These are phyloP conservation scores for Coriaria nepalensis DNA, from an alignment of 306 rosid species.

Conservation along the genomic window DNA sequence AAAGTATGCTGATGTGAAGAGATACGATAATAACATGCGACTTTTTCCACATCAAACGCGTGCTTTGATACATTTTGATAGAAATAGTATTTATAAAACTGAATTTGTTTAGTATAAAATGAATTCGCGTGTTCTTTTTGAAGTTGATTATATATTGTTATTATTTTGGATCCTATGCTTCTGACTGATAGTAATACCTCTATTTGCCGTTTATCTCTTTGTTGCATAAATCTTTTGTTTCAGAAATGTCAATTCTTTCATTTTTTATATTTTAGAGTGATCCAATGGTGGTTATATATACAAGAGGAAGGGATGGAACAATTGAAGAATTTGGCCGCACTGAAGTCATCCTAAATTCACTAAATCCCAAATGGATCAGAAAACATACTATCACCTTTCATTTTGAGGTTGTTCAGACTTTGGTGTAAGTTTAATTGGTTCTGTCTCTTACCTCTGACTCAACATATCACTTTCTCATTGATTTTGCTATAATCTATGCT, in stretches of 20 bases:
- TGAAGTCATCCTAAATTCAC: conserved; percentile 73
- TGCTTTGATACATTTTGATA: no score
- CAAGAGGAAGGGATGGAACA: conserved; percentile 69
- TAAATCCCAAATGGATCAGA: conserved; percentile 75
- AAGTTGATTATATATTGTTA: no score
- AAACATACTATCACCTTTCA: conserved; percentile 60
- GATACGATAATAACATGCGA: no score
- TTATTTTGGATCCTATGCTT: background rate
- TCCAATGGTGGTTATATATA: conserved; percentile 70
- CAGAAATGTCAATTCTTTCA: conserved; percentile 10
- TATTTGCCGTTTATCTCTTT: conserved; percentile 6
- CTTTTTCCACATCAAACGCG: no score
- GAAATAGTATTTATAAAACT: no score
- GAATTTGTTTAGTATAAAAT: no score
- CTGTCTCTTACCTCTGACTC: conserved; percentile 14
- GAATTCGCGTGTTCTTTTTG: no score
- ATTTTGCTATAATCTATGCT: conserved; percentile 20
- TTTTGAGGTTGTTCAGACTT: conserved; percentile 77
- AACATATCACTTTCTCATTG: conserved; percentile 19
- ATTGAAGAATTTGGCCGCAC: conserved; percentile 82
- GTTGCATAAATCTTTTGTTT: conserved; percentile 13
- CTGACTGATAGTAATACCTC: background rate
- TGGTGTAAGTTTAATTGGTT: conserved; percentile 68
- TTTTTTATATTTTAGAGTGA: conserved; percentile 57
- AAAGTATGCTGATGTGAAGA: no score